phyloP scores from a whole-genome alignment of 768 basidiomycete genomes.

The Suillus weaverae region DNA sequence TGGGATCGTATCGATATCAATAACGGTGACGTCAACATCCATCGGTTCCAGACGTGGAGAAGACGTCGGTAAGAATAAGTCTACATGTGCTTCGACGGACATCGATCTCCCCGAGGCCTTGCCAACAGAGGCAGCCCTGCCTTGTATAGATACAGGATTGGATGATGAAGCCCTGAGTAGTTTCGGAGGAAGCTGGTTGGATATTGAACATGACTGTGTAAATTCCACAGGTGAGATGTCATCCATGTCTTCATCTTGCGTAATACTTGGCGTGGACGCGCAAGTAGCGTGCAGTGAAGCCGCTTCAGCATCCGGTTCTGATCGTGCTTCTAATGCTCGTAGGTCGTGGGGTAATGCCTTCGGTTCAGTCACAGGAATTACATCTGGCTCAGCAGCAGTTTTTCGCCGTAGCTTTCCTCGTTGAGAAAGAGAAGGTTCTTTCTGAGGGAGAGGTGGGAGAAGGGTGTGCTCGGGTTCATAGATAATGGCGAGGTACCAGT shows the following conservation, averaged over 20 bases:
- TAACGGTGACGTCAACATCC: slow-evolving; percentile 23
- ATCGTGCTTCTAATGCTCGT: slow-evolving; percentile 1
- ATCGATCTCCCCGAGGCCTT: neutral
- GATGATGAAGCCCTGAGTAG: slow-evolving; percentile 11
- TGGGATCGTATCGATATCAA: neutral
- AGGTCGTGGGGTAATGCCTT: slow-evolving; percentile 7
- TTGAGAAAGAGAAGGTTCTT: slow-evolving; percentile 13
- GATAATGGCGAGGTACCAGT: slow-evolving; percentile 98
- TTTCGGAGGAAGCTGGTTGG: slow-evolving; percentile 4
- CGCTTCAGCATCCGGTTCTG: slow-evolving; percentile 16
- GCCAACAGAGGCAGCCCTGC: neutral
- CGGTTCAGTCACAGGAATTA: neutral
- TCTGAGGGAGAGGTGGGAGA: slow-evolving; percentile 45
- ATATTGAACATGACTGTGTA: slow-evolving; percentile 21
- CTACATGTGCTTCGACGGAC: neutral
- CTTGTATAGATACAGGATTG: neutral
- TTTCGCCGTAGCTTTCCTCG: slow-evolving; percentile 6
- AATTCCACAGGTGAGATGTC: slow-evolving; percentile 9
- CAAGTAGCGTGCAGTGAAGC: slow-evolving; percentile 20
- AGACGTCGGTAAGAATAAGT: slow-evolving; percentile 12
- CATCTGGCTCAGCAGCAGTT: slow-evolving; percentile 4
- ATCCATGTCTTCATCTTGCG: slow-evolving; percentile 17
- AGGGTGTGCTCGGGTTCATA: slow-evolving; percentile 70
- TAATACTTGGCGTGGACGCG: slow-evolving; percentile 22
- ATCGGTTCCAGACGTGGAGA: slow-evolving; percentile 17